phyloP scores from a whole-genome alignment of 345 rosid genomes.

The Gossypium stocksii region DNA sequence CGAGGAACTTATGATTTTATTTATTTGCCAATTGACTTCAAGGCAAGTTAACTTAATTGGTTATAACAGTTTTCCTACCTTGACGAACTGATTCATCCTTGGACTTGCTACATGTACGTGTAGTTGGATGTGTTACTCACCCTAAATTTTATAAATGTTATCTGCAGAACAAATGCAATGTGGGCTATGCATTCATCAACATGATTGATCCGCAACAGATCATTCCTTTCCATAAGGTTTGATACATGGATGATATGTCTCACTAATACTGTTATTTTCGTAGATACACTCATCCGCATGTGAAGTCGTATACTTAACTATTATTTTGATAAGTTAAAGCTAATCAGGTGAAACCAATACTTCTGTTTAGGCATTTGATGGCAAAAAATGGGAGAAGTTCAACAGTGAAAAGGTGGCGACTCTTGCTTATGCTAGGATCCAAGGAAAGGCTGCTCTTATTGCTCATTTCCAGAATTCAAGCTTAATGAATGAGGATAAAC shows the following conservation, averaged over 20 bases:
- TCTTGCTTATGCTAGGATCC: slow-evolving; percentile 85
- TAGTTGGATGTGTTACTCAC: slow-evolving; percentile 7
- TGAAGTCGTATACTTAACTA: not conserved
- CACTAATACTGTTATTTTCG: not conserved
- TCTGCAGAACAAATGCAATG: slow-evolving; percentile 85
- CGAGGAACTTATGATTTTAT: slow-evolving; percentile 75
- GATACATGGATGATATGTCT: not conserved
- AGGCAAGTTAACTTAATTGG: slow-evolving; percentile 41
- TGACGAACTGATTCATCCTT: slow-evolving; percentile 6
- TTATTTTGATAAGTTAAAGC: slow-evolving; percentile 2
- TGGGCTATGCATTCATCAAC: slow-evolving; percentile 91
- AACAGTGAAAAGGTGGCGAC: slow-evolving; percentile 87
- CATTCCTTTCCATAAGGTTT: slow-evolving; percentile 66
- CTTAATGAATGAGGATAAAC: slow-evolving; percentile 91
- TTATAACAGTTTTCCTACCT: slow-evolving; percentile 6
- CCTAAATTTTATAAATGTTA: slow-evolving; percentile 5
- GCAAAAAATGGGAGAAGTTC: slow-evolving; percentile 90
- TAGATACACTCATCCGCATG: not conserved
- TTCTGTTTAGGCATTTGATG: slow-evolving; percentile 66
- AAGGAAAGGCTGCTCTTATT: slow-evolving; percentile 80
- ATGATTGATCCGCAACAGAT: slow-evolving; percentile 74
- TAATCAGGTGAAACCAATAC: not conserved
- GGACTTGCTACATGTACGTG: not conserved
- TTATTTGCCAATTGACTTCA: slow-evolving; percentile 78
- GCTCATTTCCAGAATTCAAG: slow-evolving; percentile 94